These are phyloP conservation scores for Rhizopus arrhizus DNA, from an alignment of 371 early-diverging fungal species.

Conservation along the genomic window DNA sequence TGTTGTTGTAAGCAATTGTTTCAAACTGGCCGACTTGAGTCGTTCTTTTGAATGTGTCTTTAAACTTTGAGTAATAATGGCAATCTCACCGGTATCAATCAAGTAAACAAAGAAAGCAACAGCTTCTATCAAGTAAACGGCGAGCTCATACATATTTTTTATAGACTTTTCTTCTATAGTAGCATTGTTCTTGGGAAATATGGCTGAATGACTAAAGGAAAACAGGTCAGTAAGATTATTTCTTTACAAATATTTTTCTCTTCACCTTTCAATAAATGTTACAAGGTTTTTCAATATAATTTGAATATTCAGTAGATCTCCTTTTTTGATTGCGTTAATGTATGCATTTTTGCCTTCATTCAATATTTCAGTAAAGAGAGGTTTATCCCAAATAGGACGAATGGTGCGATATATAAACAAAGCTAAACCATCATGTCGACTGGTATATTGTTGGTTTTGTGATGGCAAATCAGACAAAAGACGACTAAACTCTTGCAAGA, in stretches of 20 bases:
- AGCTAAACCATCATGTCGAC: slow-evolving; percentile 76
- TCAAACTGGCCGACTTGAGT: not conserved
- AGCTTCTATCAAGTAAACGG: slow-evolving; percentile 8
- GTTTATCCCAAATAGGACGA: slow-evolving; percentile 70
- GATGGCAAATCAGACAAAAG: not conserved
- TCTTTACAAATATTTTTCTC: not conserved
- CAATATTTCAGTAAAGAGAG: slow-evolving; percentile 42
- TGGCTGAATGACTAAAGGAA: not conserved
- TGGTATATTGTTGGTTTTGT: slow-evolving; percentile 39
- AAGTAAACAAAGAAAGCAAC: slow-evolving; percentile 22
- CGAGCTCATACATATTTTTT: slow-evolving; percentile 7
- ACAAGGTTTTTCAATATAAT: slow-evolving; percentile 1
- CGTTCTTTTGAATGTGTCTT: slow-evolving; percentile 6
- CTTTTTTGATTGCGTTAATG: not conserved
- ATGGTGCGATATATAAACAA: slow-evolving; percentile 74
- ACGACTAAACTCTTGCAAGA: slow-evolving; percentile 33
- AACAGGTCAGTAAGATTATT: not conserved
- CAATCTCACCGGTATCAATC: slow-evolving; percentile 13
- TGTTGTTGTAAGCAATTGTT: slow-evolving; percentile 14
- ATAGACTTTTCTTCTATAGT: slow-evolving; percentile 8
- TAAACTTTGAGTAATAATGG: slow-evolving; percentile 7
- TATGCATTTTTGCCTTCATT: slow-evolving; percentile 2
- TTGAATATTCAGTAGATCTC: slow-evolving; percentile 9
- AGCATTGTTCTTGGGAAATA: slow-evolving; percentile 1
- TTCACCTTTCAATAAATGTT: slow-evolving; percentile 10